Base-by-base conservation (phyloP, 768 basidiomycete species). In the Suillus spraguei region DNA sequence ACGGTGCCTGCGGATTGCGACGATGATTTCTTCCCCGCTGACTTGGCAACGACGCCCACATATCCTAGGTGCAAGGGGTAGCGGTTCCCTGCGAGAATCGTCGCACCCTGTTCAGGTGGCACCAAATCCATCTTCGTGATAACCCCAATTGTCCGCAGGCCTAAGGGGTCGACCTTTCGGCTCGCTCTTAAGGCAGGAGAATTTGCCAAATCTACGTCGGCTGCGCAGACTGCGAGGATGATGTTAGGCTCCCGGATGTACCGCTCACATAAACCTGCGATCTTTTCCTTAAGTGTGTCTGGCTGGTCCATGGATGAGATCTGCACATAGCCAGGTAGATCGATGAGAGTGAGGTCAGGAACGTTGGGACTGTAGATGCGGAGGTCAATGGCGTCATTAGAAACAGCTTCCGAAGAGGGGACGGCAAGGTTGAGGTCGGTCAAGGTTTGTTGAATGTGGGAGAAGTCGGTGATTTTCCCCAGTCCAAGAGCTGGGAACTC, bases 191-290 rank as follows among this genome's bases (percentile, higher is more conserved):
- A 80, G 0, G 97, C 97, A 8, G 97, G 96, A 0, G 95, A 97
- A 76, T 99, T 99, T 64, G 97, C 97, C 14, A 99, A 84, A 79
- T 99, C 97, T 61, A 99, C 97, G 74, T 99, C 96, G 9, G 97
- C 97, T 9, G 97, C 93, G 73, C 97, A 99, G 20, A 99, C 94
- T 5, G 97, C 97, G 28, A 99, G 86, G 69, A 99, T 91, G 76
- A 99, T 95, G 76, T 99, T 99, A n/a, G 97, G 97, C 73, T 98
- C 95, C n/a, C 93, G 88, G 70, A 99, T 99, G 75, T 99, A 99
- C 73, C 89, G 93, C 62, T 98, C 97, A 77, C 97, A 99, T 1
- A 99, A 81, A 10, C 73, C 70, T 0, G 91, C 81, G 65, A 99
- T 97, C 76, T 98, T 97, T 71, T 97, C 94, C 74, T 94, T 97